Percentiles rank a stretch among this genome's conserved stretches.
Evolutionary conservation across 345 rosid species (phyloP).

Genomic region (Salix arbutifolia): DNA sequence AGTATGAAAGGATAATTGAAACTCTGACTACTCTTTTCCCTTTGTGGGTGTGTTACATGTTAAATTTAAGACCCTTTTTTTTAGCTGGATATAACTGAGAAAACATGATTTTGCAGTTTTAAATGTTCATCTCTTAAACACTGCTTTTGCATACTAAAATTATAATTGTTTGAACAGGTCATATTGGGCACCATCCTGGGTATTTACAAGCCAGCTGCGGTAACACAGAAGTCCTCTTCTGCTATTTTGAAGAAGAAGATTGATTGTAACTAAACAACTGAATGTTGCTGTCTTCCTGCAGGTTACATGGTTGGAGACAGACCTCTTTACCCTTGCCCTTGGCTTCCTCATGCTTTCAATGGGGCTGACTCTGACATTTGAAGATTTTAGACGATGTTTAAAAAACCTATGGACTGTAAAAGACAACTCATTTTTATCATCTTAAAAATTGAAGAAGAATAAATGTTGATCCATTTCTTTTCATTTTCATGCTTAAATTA

Average conservation of each 20-base stretch:
- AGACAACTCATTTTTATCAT: neutral
- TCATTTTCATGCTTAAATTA: conserved; percentile 11
- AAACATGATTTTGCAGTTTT: neutral
- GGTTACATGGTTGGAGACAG: conserved; percentile 96
- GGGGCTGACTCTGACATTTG: conserved; percentile 91
- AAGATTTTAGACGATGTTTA: conserved; percentile 82
- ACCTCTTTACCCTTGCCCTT: conserved; percentile 77
- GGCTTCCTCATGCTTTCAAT: conserved; percentile 98
- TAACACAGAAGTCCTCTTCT: conserved; percentile 27
- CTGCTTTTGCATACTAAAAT: neutral
- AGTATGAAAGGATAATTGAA: conserved; percentile 73
- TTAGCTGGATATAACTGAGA: neutral
- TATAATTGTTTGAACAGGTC: conserved; percentile 43
- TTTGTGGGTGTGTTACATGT: conserved; percentile 56
- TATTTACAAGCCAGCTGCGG: conserved; percentile 84
- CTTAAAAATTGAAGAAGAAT: too few relatives aligned
- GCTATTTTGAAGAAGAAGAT: conserved; percentile 3
- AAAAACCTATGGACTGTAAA: conserved; percentile 98
- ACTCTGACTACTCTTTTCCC: conserved; percentile 88
- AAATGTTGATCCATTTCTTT: neutral
- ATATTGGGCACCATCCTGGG: conserved; percentile 84
- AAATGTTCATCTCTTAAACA: neutral
- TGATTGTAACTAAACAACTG: conserved; percentile 8
- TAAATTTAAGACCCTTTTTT: neutral
- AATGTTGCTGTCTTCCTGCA: conserved; percentile 22